Evolutionary conservation across 768 basidiomycete species (phyloP), one percentile per base, ranked within the genome.

Genomic region (Gloeostereum incarnatum): DNA sequence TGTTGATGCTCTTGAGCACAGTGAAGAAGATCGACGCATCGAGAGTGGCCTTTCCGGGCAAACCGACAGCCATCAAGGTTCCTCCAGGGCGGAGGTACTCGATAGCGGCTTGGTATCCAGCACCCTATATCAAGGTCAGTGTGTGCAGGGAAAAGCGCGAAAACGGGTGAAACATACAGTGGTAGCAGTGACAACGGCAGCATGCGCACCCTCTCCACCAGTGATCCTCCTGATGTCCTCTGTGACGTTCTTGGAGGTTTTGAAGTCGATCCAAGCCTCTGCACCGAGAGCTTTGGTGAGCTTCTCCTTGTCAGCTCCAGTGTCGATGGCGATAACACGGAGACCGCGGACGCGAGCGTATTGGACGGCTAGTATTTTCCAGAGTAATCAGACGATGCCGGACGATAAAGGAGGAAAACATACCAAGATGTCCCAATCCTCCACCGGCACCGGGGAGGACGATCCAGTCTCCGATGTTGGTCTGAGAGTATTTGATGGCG

Each of bases 241-340:
- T 34, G 82, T 75, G 37, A 88, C 62, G 47, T 89, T 72, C 48
- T 77, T 71, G 7, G 67, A 68, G 50, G 73, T 61, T 40, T 65
- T 72, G 62, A 85, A 93, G 59, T 93, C 91, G 43, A 94, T 68
- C 75, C 78, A 81, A 43, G 68, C 68, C 48, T 87, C 81, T 0
- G 81, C 82, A 19, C 87, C 85, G 34, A 87, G 73, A 7, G 65
- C 54, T 41, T 61, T 44, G 53, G 69, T 72, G 3, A 87, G 63
- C 35, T 74, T 60, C 49, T 69, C 63, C 65, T 90, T 90, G 41
- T 81, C 78, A 5, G 60, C 74, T 10, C 86, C 84, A 2, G 77
- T 78, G 51, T 92, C 76, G 50, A 90, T 69, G 3, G 85, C 89
- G 40, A 91, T 74, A 9, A 89, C 84, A 13, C 78, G 74, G 35